Conservation (phyloP, 768 basidiomycete genomes). For the Agrocybe pediades region DNA sequence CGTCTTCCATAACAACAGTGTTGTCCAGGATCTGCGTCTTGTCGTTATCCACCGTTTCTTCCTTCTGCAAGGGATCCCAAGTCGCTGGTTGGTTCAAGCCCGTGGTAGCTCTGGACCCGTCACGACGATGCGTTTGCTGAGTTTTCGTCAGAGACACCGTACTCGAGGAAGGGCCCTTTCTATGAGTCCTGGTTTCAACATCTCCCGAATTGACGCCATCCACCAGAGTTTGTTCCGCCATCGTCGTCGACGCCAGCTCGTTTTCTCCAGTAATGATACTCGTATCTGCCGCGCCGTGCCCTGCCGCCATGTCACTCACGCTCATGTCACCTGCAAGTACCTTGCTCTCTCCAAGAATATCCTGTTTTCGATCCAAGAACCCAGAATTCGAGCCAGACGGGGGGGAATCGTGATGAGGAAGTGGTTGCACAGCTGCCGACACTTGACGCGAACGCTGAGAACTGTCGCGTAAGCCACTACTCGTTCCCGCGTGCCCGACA, state of each 20-base stretch:
- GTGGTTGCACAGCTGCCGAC: not conserved
- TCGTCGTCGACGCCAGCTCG: constrained; percentile 8
- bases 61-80: constrained; percentile 18
- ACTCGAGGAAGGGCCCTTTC: constrained; percentile 18
- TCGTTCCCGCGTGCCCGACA: constrained; percentile 1
- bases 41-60: constrained; percentile 8
- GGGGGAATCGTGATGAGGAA: not conserved
- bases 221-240: constrained; percentile 27
- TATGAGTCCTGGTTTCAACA: constrained; percentile 15
- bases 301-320: not conserved
- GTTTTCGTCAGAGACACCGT: constrained; percentile 13
- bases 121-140: not conserved
- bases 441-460: constrained; percentile 1
- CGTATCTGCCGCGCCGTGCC: constrained; percentile 1
- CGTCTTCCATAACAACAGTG: constrained; percentile 19
- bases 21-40: constrained; percentile 9
- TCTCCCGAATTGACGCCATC: constrained; percentile 14
- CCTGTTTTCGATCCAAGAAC: not conserved
- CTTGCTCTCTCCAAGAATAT: not conserved
- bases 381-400: not conserved
- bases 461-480: not conserved
- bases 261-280: constrained; percentile 14
- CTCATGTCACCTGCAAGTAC: not conserved
- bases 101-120: not conserved
- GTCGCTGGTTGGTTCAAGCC: constrained; percentile 5